Conservation (phyloP, 2,329 filamentous ascomycete species). For the Penicillium olsonii region DNA sequence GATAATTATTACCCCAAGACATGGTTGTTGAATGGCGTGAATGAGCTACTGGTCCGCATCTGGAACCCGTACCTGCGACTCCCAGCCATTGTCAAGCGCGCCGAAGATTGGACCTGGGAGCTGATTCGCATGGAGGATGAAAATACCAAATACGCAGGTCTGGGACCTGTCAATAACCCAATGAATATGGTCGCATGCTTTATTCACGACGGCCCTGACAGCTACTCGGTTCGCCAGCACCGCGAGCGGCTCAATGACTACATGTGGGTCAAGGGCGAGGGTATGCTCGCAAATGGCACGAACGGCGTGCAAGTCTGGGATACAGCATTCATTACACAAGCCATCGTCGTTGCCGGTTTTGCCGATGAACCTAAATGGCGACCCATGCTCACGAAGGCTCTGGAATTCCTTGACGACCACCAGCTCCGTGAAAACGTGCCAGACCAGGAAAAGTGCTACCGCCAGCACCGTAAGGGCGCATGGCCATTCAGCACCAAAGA, state of each 20-base stretch:
- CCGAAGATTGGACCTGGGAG: slow-evolving; percentile 79
- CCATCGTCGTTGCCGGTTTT: slow-evolving; percentile 75
- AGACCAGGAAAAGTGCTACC: slow-evolving; percentile 78
- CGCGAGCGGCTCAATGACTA: slow-evolving; percentile 81
- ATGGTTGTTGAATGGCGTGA: slow-evolving; percentile 75
- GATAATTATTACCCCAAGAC: slow-evolving; percentile 96
- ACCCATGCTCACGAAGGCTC: slow-evolving; percentile 78
- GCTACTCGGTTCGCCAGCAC: slow-evolving; percentile 71
- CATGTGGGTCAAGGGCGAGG: slow-evolving; percentile 87
- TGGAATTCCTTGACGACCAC: slow-evolving; percentile 84
- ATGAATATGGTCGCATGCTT: slow-evolving; percentile 91
- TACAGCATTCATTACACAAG: slow-evolving; percentile 85
- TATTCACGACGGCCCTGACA: slow-evolving; percentile 76
- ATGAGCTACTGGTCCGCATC: slow-evolving; percentile 75
- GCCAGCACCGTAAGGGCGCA: slow-evolving; percentile 85
- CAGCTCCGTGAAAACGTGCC: slow-evolving; percentile 83
- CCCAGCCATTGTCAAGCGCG: slow-evolving; percentile 64
- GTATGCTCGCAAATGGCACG: slow-evolving; percentile 92
- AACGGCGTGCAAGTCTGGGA: slow-evolving; percentile 99
- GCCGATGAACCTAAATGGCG: slow-evolving; percentile 75
- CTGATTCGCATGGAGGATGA: slow-evolving; percentile 88
- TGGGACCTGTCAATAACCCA: slow-evolving; percentile 85
- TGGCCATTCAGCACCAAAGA: slow-evolving; percentile 94
- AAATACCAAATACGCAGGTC: slow-evolving; percentile 82
- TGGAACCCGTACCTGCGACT: slow-evolving; percentile 78